A percentile compares a stretch with the other conserved stretches of the same genome.
Conservation (phyloP, 2,329 filamentous ascomycete species). For the Cladophialophora carrionii region DNA sequence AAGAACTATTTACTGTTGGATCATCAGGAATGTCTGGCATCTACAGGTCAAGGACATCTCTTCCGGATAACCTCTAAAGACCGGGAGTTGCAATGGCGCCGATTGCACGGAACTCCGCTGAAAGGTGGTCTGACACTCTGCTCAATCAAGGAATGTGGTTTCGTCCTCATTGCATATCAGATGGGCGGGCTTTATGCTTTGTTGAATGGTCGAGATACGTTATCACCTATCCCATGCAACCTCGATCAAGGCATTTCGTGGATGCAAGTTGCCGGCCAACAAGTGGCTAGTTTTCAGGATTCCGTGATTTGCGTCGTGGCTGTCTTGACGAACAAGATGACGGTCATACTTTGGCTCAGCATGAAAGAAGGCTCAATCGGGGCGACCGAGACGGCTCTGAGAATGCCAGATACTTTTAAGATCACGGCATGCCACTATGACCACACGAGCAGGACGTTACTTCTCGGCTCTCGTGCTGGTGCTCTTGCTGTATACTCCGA, state of each 20-base stretch:
- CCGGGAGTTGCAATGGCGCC: constrained; percentile 9
- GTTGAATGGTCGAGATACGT: neutral
- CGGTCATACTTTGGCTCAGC: constrained; percentile 25
- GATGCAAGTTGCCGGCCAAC: constrained; percentile 21
- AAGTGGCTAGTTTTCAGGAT: neutral
- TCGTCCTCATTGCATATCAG: constrained; percentile 24
- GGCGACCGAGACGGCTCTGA: constrained; percentile 32
- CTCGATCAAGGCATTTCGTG: constrained; percentile 22
- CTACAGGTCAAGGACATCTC: constrained; percentile 31
- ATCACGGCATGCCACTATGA: constrained; percentile 54
- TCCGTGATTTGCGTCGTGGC: constrained; percentile 23
- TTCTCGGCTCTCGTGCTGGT: constrained; percentile 62
- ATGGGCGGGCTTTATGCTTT: constrained; percentile 19
- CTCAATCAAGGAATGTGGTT: neutral
- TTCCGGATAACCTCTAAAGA: constrained; percentile 12
- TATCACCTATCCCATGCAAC: constrained; percentile 4
- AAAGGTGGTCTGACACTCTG: constrained; percentile 20
- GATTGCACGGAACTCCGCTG: neutral
- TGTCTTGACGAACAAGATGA: constrained; percentile 15
- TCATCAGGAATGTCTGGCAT: constrained; percentile 25
- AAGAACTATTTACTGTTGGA: constrained; percentile 33
- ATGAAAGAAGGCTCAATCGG: constrained; percentile 6
- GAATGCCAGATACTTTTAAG: constrained; percentile 52
- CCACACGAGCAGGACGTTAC: constrained; percentile 42
- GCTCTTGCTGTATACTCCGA: constrained; percentile 54